phyloP scores from a whole-genome alignment of 2,329 filamentous ascomycete genomes.

The Drechslerella coelobrocha region DNA sequence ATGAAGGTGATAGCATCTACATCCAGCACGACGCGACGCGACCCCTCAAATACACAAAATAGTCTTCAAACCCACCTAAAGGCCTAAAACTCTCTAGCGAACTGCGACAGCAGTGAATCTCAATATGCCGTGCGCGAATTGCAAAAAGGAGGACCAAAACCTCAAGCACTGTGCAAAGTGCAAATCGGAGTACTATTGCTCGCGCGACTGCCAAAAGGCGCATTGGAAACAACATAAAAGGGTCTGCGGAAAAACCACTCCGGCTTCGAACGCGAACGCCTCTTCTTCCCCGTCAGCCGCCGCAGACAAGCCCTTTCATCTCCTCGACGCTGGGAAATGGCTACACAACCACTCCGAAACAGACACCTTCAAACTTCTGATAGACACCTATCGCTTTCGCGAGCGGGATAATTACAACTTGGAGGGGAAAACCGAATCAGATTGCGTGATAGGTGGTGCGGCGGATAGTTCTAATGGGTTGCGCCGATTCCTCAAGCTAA shows the following conservation, averaged over 20 bases:
- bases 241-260: slow-evolving; percentile 56
- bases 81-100: no score
- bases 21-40: no score
- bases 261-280: slow-evolving; percentile 52
- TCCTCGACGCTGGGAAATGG: slow-evolving; percentile 59
- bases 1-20: no score
- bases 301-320: slow-evolving; percentile 59
- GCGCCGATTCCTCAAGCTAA: slow-evolving; percentile 57
- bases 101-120: no score
- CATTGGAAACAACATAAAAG: slow-evolving; percentile 64
- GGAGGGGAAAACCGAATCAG: slow-evolving; percentile 52
- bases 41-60: no score
- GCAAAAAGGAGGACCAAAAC: not conserved
- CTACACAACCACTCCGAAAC: slow-evolving; percentile 60
- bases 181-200: slow-evolving; percentile 63
- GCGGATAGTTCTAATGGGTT: slow-evolving; percentile 57
- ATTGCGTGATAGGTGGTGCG: slow-evolving; percentile 56
- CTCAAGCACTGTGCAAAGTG: slow-evolving; percentile 63
- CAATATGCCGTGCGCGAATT: no score
- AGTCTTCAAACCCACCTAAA: no score
- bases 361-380: slow-evolving; percentile 61
- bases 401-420: slow-evolving; percentile 58
- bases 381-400: slow-evolving; percentile 63
- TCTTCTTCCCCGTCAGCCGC: slow-evolving; percentile 55
- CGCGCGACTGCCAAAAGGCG: slow-evolving; percentile 62